phyloP scores from a whole-genome alignment of 2,329 filamentous ascomycete species.

The Claviceps humidiphila region DNA sequence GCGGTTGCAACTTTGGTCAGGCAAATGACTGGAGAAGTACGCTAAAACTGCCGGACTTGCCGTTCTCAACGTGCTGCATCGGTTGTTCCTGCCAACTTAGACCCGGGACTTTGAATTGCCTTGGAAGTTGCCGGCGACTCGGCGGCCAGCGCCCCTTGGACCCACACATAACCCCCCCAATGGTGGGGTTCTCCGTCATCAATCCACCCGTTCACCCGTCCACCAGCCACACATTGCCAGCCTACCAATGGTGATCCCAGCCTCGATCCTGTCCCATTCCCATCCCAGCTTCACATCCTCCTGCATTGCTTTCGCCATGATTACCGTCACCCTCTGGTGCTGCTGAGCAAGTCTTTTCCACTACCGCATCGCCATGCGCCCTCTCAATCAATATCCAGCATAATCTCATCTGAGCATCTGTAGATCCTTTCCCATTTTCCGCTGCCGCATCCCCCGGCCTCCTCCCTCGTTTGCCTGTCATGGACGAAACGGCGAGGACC shows the following conservation, averaged over 20 bases:
- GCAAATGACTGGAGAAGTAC: no score
- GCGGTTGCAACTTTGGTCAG: no score
- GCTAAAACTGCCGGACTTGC: not conserved
- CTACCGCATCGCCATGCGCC: slow-evolving; percentile 10
- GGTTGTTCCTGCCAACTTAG: not conserved
- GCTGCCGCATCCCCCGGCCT: not conserved
- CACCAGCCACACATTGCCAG: slow-evolving; percentile 1
- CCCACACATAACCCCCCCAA: not conserved
- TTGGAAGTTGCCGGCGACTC: not conserved
- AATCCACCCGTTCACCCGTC: not conserved
- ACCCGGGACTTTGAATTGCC: not conserved
- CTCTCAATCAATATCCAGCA: slow-evolving; percentile 6
- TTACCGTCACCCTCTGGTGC: slow-evolving; percentile 4
- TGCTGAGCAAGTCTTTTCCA: slow-evolving; percentile 5
- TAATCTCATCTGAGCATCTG: slow-evolving; percentile 18
- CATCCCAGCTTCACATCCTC: slow-evolving; percentile 1
- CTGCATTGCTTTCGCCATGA: not conserved
- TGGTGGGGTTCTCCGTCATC: not conserved
- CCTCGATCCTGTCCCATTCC: not conserved
- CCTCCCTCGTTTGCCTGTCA: slow-evolving; percentile 26
- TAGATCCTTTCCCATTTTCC: not conserved
- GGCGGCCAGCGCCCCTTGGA: not conserved
- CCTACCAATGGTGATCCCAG: not conserved
- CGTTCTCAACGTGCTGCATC: not conserved
- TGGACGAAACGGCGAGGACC: slow-evolving; percentile 68